These are phyloP conservation scores for Lyophyllum shimeji DNA, from an alignment of 768 basidiomycete species.

Conservation along the genomic window DNA sequence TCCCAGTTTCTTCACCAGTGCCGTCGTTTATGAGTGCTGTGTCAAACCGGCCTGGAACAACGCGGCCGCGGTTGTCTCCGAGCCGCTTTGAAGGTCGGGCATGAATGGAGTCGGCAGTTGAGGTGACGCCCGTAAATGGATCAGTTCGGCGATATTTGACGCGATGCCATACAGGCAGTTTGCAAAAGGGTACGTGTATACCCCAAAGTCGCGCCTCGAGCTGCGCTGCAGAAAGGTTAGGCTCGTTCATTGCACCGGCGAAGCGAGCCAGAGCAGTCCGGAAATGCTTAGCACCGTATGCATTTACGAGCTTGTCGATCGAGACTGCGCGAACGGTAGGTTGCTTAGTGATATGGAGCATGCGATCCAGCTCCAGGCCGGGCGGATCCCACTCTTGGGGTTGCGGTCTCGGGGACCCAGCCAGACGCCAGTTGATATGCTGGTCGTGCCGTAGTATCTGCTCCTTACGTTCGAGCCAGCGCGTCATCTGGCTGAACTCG, in stretches of 20 bases:
- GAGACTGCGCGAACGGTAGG: constrained; percentile 21
- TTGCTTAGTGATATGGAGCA: constrained; percentile 22
- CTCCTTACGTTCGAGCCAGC: constrained; percentile 33
- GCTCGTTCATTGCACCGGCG: constrained; percentile 18
- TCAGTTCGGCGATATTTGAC: constrained; percentile 27
- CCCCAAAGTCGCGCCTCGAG: constrained; percentile 7
- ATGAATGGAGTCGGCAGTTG: constrained; percentile 29
- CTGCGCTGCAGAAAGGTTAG: constrained; percentile 11
- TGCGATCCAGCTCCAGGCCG: constrained; percentile 7
- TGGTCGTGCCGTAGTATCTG: constrained; percentile 24
- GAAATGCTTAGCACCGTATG: constrained; percentile 13
- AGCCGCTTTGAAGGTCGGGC: constrained; percentile 12
- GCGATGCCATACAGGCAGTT: constrained; percentile 29
- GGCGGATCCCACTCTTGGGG: constrained; percentile 2
- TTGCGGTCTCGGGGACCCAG: not conserved
- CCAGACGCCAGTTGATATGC: constrained; percentile 23
- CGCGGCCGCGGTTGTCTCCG: constrained; percentile 11
- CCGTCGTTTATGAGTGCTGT: constrained; percentile 14
- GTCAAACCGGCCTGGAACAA: constrained; percentile 32
- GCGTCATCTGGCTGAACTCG: constrained; percentile 35
- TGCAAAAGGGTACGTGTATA: constrained; percentile 20
- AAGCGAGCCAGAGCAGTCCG: constrained; percentile 22
- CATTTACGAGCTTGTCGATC: not conserved
- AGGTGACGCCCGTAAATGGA: not conserved
- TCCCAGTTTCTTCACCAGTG: constrained; percentile 3